A percentile compares a stretch with the other conserved stretches of the same genome.
Evolutionary conservation across 1,284 basidiomycete genomes (phyloP).

Genomic region (Ceratobasidium theobromae): DNA sequence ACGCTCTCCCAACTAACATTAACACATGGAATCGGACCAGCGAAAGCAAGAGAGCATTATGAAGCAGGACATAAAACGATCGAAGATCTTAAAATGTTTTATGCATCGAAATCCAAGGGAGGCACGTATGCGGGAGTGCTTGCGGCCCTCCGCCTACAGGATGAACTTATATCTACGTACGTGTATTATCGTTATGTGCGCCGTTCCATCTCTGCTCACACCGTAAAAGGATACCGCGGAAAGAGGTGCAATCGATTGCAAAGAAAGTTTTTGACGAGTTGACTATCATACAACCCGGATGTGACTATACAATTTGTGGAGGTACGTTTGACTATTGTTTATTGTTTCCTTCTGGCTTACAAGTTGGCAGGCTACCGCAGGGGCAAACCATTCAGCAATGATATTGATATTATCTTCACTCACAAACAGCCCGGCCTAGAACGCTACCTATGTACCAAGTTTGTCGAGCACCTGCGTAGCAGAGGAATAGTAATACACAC

Average conservation of each 20-base stretch:
- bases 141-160: conserved; percentile 5
- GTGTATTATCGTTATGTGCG: background rate
- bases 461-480: conserved; percentile 57
- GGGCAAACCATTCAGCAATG: conserved; percentile 70
- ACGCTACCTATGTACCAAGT: conserved; percentile 52
- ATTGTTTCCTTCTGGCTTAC: background rate
- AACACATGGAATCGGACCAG: conserved; percentile 70
- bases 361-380: conserved; percentile 61
- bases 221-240: conserved; percentile 56
- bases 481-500: conserved; percentile 47
- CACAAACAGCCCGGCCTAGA: conserved; percentile 56
- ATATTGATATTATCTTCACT: conserved; percentile 78
- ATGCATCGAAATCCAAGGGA: conserved; percentile 41
- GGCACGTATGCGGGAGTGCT: background rate
- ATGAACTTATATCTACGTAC: conserved; percentile 3
- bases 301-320: conserved; percentile 65
- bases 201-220: background rate
- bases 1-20: conserved; percentile 59
- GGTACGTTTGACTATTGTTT: conserved; percentile 52
- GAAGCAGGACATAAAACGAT: conserved; percentile 60
- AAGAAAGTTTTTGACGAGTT: conserved; percentile 59
- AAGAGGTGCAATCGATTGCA: conserved; percentile 68
- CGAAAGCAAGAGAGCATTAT: conserved; percentile 64
- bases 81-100: conserved; percentile 64
- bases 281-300: conserved; percentile 57